Conservation (phyloP, 2,329 filamentous ascomycete species). For the Phyllosticta citribraziliensis region DNA sequence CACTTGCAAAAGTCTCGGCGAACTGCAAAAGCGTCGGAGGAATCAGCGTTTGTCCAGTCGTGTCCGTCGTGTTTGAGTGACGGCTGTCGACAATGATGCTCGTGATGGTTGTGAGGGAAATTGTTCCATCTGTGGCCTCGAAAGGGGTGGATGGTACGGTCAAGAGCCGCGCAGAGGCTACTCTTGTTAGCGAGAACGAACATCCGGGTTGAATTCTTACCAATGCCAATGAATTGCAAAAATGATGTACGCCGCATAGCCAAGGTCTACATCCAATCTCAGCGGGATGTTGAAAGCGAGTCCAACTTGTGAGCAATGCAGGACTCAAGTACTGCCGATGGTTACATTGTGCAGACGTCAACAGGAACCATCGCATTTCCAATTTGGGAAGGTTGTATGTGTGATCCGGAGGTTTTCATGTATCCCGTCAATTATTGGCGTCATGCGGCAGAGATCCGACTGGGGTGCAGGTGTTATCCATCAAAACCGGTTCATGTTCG, state of each 20-base stretch:
- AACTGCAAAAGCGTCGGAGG: constrained; percentile 42
- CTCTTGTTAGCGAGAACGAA: neutral
- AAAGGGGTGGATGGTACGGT: constrained; percentile 14
- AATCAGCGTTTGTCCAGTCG: constrained; percentile 34
- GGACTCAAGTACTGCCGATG: neutral
- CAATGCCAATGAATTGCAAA: neutral
- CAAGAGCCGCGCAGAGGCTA: constrained; percentile 9
- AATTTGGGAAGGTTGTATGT: neutral
- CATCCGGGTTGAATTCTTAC: neutral
- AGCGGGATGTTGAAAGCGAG: too few species aligned
- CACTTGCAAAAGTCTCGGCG: constrained; percentile 35
- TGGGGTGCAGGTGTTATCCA: neutral
- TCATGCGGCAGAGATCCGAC: neutral
- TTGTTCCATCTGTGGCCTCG: constrained; percentile 1
- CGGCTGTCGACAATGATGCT: constrained; percentile 36
- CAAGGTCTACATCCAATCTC: neutral
- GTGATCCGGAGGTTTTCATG: neutral
- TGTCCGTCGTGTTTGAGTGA: constrained; percentile 34
- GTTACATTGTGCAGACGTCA: neutral
- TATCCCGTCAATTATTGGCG: neutral
- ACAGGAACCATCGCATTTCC: neutral
- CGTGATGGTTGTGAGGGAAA: constrained; percentile 10
- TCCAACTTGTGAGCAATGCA: neutral
- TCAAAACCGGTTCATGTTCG: neutral
- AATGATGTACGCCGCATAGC: neutral